These are phyloP conservation scores for Trichoderma sp. DNA, from an alignment of 2,329 filamentous ascomycete species.

Conservation along the genomic window DNA sequence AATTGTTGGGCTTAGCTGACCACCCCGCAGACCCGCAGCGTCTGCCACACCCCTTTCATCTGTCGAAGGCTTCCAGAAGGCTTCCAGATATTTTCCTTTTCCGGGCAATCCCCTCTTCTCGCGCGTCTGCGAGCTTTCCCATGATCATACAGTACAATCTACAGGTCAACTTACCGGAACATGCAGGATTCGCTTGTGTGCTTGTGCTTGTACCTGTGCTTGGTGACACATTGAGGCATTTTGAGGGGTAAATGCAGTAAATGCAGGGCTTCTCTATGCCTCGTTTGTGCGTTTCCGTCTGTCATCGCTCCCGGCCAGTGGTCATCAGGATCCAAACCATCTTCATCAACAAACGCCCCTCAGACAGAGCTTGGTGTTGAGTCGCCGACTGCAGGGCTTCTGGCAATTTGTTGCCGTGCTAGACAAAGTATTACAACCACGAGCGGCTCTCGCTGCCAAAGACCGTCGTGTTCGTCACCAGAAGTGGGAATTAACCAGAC, in stretches of 20 bases:
- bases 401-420: not conserved
- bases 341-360: not conserved
- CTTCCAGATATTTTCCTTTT: constrained; percentile 1
- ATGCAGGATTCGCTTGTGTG: not conserved
- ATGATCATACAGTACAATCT: not conserved
- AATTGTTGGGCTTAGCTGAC: not conserved
- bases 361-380: not conserved
- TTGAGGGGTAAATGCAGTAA: constrained; percentile 3
- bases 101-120: not conserved
- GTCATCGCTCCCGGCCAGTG: not conserved
- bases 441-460: not conserved
- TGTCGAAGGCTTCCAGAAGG: not conserved
- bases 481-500: not conserved
- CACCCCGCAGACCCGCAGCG: not conserved
- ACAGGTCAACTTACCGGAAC: not conserved
- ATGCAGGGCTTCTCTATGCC: not conserved
- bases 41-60: not conserved
- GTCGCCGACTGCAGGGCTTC: not conserved
- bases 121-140: not conserved
- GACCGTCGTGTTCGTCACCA: not conserved
- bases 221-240: not conserved
- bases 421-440: not conserved
- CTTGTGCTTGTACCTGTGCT: not conserved
- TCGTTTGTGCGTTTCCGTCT: not conserved
- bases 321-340: not conserved